phyloP scores from a whole-genome alignment of 2,329 filamentous ascomycete species.

The Clarireedia sp. region DNA sequence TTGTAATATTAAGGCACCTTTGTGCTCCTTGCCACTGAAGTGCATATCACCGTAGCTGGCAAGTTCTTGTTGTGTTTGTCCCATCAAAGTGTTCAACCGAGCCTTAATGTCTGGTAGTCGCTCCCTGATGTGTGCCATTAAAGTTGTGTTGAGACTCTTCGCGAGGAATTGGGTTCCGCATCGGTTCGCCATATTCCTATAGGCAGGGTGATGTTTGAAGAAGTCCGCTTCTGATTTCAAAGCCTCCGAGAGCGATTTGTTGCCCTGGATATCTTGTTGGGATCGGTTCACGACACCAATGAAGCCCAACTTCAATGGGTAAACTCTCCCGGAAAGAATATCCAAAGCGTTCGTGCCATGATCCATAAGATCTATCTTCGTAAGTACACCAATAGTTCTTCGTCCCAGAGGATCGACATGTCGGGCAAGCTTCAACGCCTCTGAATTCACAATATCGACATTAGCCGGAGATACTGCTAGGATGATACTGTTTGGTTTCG shows the following conservation, averaged over 20 bases:
- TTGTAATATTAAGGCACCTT: constrained; percentile 88
- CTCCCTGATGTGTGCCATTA: constrained; percentile 95
- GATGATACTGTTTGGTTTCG: constrained; percentile 97
- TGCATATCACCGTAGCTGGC: constrained; percentile 97
- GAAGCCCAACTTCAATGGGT: constrained; percentile 93
- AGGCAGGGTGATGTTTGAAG: constrained; percentile 94
- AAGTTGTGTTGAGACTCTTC: constrained; percentile 86
- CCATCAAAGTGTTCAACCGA: constrained; percentile 94
- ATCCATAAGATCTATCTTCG: constrained; percentile 97
- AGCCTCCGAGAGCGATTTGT: constrained; percentile 90
- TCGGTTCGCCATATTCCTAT: constrained; percentile 87
- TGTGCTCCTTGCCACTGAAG: constrained; percentile 94
- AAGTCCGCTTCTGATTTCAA: constrained; percentile 87
- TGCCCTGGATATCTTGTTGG: constrained; percentile 94
- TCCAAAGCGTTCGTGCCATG: constrained; percentile 97
- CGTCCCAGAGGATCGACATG: constrained; percentile 94
- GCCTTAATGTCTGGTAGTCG: constrained; percentile 96
- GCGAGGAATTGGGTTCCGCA: constrained; percentile 93
- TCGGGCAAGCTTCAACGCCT: constrained; percentile 89
- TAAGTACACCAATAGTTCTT: constrained; percentile 92
- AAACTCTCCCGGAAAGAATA: constrained; percentile 93
- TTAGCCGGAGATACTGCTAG: constrained; percentile 95
- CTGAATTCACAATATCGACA: constrained; percentile 96
- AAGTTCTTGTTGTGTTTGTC: constrained; percentile 97
- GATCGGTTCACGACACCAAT: constrained; percentile 97